Evolutionary conservation across 1,139 yeast species (phyloP).

Genomic region (Fermentozyma sake): DNA sequence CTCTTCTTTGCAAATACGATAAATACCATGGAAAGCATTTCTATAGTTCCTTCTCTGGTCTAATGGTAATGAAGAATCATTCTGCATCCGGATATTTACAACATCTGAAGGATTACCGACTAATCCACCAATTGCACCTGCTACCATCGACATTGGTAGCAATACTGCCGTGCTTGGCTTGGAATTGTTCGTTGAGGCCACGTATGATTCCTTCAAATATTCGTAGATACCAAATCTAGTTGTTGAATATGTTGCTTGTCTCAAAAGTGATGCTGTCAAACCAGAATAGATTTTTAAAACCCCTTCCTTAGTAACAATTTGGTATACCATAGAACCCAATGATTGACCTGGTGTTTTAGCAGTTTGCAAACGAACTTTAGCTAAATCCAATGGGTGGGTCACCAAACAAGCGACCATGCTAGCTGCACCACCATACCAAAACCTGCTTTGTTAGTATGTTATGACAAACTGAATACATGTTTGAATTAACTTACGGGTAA

Average conservation of each 20-base stretch:
- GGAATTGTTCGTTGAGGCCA: constrained; percentile 27
- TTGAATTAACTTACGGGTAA: constrained; percentile 11
- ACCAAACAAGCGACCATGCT: constrained; percentile 62
- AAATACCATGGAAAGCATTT: constrained; percentile 75
- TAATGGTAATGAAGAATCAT: constrained; percentile 66
- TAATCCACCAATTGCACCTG: constrained; percentile 80
- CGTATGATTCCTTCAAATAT: constrained; percentile 54
- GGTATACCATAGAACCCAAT: constrained; percentile 54
- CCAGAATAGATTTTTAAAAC: constrained; percentile 70
- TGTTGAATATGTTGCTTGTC: constrained; percentile 88
- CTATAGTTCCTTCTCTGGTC: constrained; percentile 69
- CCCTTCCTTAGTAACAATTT: constrained; percentile 64
- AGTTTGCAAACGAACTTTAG: constrained; percentile 81
- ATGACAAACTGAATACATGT: background rate
- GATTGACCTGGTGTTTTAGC: constrained; percentile 62
- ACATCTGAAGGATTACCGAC: constrained; percentile 89
- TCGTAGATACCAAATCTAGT: constrained; percentile 85
- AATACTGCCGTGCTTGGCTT: constrained; percentile 43
- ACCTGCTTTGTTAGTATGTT: constrained; percentile 20
- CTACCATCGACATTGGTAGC: constrained; percentile 75
- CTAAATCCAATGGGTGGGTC: constrained; percentile 74
- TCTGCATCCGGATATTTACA: constrained; percentile 88
- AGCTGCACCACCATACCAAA: constrained; percentile 58
- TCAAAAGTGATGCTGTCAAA: constrained; percentile 70
- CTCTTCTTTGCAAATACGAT: constrained; percentile 58